Conservation (phyloP, 208 protist species). For the Wallacemonas collosoma region DNA sequence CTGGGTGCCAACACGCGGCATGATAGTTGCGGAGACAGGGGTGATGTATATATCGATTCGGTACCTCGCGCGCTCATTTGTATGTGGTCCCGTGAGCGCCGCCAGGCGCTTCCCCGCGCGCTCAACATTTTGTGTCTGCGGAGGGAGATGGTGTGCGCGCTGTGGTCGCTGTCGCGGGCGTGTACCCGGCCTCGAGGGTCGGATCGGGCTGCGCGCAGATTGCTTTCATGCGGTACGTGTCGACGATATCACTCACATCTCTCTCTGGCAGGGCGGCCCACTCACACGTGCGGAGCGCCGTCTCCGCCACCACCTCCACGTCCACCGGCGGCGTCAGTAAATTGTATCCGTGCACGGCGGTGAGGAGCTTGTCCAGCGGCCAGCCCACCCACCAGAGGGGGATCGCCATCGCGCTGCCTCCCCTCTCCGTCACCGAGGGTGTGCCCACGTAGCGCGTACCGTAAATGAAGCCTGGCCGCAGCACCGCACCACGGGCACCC, state of each 20-base stretch:
- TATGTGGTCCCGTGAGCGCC: no score
- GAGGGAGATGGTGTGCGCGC: no score
- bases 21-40: no score
- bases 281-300: constrained; percentile 62
- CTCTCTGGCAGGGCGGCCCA: constrained; percentile 27
- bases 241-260: constrained; percentile 46
- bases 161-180: neutral
- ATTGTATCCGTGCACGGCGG: constrained; percentile 44
- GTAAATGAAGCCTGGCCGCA: constrained; percentile 82
- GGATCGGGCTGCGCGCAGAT: constrained; percentile 35
- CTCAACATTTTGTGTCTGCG: no score
- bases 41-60: no score
- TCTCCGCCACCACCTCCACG: constrained; percentile 71
- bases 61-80: no score
- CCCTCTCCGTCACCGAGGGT: constrained; percentile 18
- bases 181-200: constrained; percentile 1
- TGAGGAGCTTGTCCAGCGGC: constrained; percentile 61
- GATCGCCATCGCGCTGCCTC: constrained; percentile 47
- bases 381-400: constrained; percentile 63
- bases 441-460: constrained; percentile 63
- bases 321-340: constrained; percentile 65
- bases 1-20: no score
- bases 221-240: constrained; percentile 70
- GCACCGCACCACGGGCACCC: constrained; percentile 43
- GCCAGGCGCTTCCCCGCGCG: no score